Evolutionary conservation across 2,329 filamentous ascomycete genomes (phyloP).

Genomic region (Fusarium oxysporum): DNA sequence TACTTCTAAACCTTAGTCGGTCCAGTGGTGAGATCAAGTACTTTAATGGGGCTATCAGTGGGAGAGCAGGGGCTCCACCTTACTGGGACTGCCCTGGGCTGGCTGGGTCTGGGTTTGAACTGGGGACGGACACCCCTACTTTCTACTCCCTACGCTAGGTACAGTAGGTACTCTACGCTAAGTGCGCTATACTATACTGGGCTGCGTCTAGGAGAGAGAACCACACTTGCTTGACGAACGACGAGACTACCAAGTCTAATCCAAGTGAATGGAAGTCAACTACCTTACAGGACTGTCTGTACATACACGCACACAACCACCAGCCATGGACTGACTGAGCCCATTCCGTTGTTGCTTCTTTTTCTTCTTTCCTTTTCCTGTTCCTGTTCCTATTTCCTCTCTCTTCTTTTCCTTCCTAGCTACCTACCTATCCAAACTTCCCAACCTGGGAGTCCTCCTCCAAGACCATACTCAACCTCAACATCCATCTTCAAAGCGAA

Average conservation of each 20-base stretch:
- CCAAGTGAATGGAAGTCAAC: constrained; percentile 32
- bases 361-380: constrained; percentile 26
- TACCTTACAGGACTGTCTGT: constrained; percentile 24
- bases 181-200: constrained; percentile 19
- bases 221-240: constrained; percentile 38
- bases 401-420: constrained; percentile 18
- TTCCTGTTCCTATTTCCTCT: background rate
- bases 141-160: constrained; percentile 22
- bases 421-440: constrained; percentile 15
- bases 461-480: constrained; percentile 15
- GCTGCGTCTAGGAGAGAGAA: constrained; percentile 33
- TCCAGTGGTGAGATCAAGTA: constrained; percentile 6
- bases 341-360: constrained; percentile 39
- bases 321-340: constrained; percentile 47
- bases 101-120: background rate
- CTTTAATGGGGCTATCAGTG: background rate
- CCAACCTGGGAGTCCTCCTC: constrained; percentile 5
- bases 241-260: constrained; percentile 37
- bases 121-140: constrained; percentile 27
- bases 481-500: constrained; percentile 11
- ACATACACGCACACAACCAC: constrained; percentile 44
- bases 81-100: background rate
- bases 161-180: constrained; percentile 13
- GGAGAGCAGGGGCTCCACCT: background rate
- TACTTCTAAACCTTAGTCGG: constrained; percentile 2